A percentile compares a stretch with the other conserved stretches of the same genome.
Evolutionary conservation across 495 filamentous ascomycete species (phyloP).

Genomic region (Talaromyces nanjingensis): DNA sequence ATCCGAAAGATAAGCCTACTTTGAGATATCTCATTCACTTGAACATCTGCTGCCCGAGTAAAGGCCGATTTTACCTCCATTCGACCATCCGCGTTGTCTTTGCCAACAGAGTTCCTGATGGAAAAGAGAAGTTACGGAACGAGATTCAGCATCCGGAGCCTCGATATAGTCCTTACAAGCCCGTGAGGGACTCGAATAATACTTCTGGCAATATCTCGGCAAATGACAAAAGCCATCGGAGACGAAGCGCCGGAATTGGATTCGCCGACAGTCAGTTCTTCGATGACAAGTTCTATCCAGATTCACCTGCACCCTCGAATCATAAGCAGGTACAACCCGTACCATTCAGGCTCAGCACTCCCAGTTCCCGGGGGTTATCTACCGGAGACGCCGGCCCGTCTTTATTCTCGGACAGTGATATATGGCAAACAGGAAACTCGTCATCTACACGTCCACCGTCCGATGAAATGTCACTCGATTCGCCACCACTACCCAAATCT

Average conservation of each 20-base stretch:
- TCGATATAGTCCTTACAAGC: constrained; percentile 78
- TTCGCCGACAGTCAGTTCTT: constrained; percentile 26
- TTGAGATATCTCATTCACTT: constrained; percentile 90
- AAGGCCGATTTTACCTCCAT: constrained; percentile 83
- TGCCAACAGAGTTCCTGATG: constrained; percentile 94
- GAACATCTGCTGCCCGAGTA: constrained; percentile 83
- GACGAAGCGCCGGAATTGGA: constrained; percentile 49
- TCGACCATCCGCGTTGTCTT: constrained; percentile 93
- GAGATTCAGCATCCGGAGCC: constrained; percentile 88
- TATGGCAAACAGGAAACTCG: not conserved
- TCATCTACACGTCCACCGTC: not conserved
- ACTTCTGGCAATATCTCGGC: constrained; percentile 31
- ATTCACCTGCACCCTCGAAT: not conserved
- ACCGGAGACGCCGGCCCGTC: not conserved
- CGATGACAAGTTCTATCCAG: not conserved
- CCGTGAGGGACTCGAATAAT: constrained; percentile 39
- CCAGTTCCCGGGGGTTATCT: not conserved
- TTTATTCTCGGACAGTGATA: not conserved
- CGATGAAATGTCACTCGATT: not conserved
- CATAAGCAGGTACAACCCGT: not conserved
- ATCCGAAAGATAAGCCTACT: constrained; percentile 63
- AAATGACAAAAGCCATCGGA: constrained; percentile 49
- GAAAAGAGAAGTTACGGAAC: constrained; percentile 87
- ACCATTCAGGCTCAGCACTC: not conserved
- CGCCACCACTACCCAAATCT: not conserved